Conservation (phyloP, 305 asterid genomes). For the Andrographis paniculata region DNA sequence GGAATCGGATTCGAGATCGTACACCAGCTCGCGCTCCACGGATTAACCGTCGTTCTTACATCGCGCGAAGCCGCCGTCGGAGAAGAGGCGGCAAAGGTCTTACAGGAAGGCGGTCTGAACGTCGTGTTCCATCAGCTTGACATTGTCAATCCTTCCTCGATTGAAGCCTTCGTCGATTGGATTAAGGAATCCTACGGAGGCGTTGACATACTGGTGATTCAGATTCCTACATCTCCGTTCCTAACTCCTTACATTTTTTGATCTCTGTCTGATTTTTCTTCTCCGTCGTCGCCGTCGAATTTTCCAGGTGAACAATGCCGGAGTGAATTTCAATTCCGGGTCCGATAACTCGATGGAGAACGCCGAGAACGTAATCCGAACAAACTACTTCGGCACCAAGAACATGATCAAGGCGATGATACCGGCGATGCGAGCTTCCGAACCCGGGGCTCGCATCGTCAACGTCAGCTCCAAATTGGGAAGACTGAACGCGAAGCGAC, state of each 20-base stretch:
- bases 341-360: slow-evolving; percentile 60
- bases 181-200: slow-evolving; percentile 57
- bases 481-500: slow-evolving; percentile 65
- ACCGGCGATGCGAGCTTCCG: slow-evolving; percentile 67
- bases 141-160: slow-evolving; percentile 53
- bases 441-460: slow-evolving; percentile 79
- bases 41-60: slow-evolving; percentile 75
- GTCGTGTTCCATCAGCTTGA: slow-evolving; percentile 78
- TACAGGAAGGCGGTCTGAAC: slow-evolving; percentile 68
- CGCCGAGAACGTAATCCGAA: slow-evolving; percentile 56
- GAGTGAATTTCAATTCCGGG: slow-evolving; percentile 73
- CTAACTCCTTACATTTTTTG: no score
- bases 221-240: no score
- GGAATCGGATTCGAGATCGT: slow-evolving; percentile 92
- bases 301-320: slow-evolving; percentile 85
- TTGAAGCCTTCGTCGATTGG: slow-evolving; percentile 56
- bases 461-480: slow-evolving; percentile 76
- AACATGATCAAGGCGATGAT: slow-evolving; percentile 65
- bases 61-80: slow-evolving; percentile 74
- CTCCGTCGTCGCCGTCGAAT: no score
- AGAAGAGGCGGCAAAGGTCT: slow-evolving; percentile 65
- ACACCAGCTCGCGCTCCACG: slow-evolving; percentile 68
- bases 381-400: slow-evolving; percentile 88
- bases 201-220: slow-evolving; percentile 60
- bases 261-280: no score